Conservation (phyloP, 2,329 filamentous ascomycete species). For the Zymoseptoria crescenta region DNA sequence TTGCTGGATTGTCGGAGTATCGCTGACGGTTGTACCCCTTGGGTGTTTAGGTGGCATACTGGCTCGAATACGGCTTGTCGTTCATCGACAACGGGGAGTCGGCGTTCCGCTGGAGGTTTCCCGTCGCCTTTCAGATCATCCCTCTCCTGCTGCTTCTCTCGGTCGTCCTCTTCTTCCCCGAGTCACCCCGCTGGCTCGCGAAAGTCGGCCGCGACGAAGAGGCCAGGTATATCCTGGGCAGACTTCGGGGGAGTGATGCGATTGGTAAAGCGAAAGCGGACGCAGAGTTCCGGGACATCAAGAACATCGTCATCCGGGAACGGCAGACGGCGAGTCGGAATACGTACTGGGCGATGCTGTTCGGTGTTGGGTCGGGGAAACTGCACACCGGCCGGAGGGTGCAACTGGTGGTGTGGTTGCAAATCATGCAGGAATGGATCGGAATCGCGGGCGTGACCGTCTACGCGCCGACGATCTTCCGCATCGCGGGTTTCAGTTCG, state of each 20-base stretch:
- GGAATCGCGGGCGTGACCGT: slow-evolving; percentile 28
- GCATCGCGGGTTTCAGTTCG: slow-evolving; percentile 28
- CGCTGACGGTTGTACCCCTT: background rate
- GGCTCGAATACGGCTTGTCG: slow-evolving; percentile 31
- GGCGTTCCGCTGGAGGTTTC: slow-evolving; percentile 39
- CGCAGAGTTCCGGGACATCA: slow-evolving; percentile 61
- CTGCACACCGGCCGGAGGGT: slow-evolving; percentile 31
- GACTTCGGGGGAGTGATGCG: slow-evolving; percentile 50
- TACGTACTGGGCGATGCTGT: slow-evolving; percentile 28
- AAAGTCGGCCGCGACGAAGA: slow-evolving; percentile 61
- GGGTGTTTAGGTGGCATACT: slow-evolving; percentile 45
- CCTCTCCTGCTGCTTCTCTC: slow-evolving; percentile 39
- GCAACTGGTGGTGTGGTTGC: slow-evolving; percentile 34
- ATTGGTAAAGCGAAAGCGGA: slow-evolving; percentile 42
- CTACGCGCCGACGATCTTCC: slow-evolving; percentile 30
- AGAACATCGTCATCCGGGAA: slow-evolving; percentile 55
- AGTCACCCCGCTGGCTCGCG: slow-evolving; percentile 58
- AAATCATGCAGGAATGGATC: slow-evolving; percentile 32
- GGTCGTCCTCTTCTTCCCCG: slow-evolving; percentile 59
- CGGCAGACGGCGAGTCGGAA: slow-evolving; percentile 26
- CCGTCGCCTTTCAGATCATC: slow-evolving; percentile 62
- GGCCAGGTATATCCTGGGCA: slow-evolving; percentile 54
- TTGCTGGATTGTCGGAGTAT: too few relatives aligned
- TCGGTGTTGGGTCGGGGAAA: slow-evolving; percentile 26
- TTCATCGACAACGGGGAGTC: slow-evolving; percentile 18